Evolutionary conservation across 768 basidiomycete species (phyloP), one percentile per base, ranked within the genome.

Genomic region (Mycena pura): DNA sequence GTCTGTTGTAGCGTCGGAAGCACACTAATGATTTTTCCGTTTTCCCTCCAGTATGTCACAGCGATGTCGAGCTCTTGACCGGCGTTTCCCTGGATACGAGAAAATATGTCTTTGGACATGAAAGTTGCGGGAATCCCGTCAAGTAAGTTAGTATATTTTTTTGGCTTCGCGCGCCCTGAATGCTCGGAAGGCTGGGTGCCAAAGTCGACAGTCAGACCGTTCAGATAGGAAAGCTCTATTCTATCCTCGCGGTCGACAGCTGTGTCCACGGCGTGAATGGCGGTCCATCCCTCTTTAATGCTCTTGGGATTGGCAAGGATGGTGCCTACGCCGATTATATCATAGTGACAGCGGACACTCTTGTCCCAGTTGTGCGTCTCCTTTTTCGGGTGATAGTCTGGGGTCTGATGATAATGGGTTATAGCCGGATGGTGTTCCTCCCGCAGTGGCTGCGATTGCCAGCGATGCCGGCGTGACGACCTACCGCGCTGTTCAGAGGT

Each of bases 241-340:
- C 53, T 4, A 43, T 67, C 39, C 43, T 57, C 17, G 3, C 29
- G 6, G 6, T 55, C 21, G 52, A 60, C 24, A 49, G 45, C 29
- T 62, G 63, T 11, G 40, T 48, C 11, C 60, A 54, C 27, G 57
- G 63, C 5, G 1, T 62, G 22, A 45, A 60, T 19, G 50, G 49
- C 21, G 47, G 53, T 27, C 32, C 64, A 1, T 49, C 60, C 5
- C 8, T 48, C 17, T 52, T 50, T n/a, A 62, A 65, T 15, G 19
- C 29, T 13, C 28, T 57, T 13, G 67, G 64, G 1, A 5, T 68
- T 19, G 67, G 67, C 2, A 29, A 14, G 14, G 67, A 68, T 36
- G 67, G 67, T 19, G 53, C 34, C 6, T 68, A 51, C 25, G 67
- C 67, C 14, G 67, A 68, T 17, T 68, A 62, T 32, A 43, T 65